Evolutionary conservation across 2,329 filamentous ascomycete genomes (phyloP), one percentile per base, ranked within the genome.

Genomic region (Diaporthe citri): DNA sequence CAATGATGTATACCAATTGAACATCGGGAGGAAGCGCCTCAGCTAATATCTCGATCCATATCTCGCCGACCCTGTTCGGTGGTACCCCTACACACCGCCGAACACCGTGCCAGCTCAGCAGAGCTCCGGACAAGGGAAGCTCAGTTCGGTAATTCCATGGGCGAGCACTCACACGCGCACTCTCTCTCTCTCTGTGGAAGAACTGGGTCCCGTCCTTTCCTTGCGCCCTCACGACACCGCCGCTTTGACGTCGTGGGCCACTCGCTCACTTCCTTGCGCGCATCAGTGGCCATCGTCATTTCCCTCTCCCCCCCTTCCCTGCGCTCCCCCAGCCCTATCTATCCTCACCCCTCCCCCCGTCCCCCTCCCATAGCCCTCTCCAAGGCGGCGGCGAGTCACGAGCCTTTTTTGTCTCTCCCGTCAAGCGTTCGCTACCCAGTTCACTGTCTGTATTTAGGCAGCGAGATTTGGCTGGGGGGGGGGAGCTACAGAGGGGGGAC

Each of bases 201-300:
- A 64, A 48, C 34, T 64, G 60, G 60, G 41, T 31, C 41, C 60
- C 41, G 17, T 46, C 41, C n/a, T 39, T 48, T 69, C 48, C 22
- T 25, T 39, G 48, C 64, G 64, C 64, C 64, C 64, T 69, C 10
- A 55, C 48, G 64, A 69, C 64, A 69, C 64, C 64, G 64, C 64
- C 64, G 64, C 64, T 69, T 55, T 69, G 64, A 69, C 64, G 64
- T 52, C 48, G 64, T 69, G 48, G 43, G 62, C 62, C 62, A 66
- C 62, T 12, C 34, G 31, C 57, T 41, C 64, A 69, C 64, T 69
- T 55, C 64, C 64, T 69, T 69, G 64, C 64, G 48, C 64, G 34
- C 64, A 69, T 69, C 64, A 55, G 34, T 12, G 64, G 64, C 34
- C 64, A 69, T 69, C 64, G 48, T 69, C 64, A 69, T 69, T 69